Conservation (phyloP, 2,329 filamentous ascomycete genomes). For the Didymella sp. region DNA sequence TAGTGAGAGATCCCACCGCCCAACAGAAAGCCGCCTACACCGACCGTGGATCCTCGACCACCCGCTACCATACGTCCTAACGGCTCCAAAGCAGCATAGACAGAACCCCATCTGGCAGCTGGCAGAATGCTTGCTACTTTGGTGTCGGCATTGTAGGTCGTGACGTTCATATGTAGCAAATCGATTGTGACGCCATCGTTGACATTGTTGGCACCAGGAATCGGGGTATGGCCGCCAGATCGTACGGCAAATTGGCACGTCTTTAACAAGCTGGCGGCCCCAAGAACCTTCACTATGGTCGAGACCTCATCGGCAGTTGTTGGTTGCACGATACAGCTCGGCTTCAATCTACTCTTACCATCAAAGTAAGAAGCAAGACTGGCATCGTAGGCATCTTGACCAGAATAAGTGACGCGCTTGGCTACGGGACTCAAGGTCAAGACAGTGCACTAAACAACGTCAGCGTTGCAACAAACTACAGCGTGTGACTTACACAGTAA, state of each 20-base stretch:
- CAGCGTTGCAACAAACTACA: neutral
- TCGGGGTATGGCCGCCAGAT: constrained; percentile 26
- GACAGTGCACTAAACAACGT: constrained; percentile 17
- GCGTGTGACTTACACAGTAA: constrained; percentile 16
- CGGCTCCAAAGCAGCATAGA: constrained; percentile 31
- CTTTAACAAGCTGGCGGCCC: neutral
- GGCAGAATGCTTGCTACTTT: constrained; percentile 18
- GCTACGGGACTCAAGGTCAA: constrained; percentile 13
- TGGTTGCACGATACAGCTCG: constrained; percentile 31
- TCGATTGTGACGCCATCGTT: constrained; percentile 30
- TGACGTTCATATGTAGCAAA: constrained; percentile 19
- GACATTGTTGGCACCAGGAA: constrained; percentile 24
- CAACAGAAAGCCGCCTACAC: constrained; percentile 38
- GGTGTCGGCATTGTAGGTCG: constrained; percentile 7
- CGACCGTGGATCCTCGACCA: constrained; percentile 34
- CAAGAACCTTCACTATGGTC: constrained; percentile 20
- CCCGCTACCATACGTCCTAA: constrained; percentile 35
- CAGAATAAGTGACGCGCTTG: constrained; percentile 14
- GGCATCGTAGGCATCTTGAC: constrained; percentile 17
- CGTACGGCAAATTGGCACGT: constrained; percentile 24
- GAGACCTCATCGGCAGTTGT: constrained; percentile 23
- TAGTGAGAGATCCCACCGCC: constrained; percentile 31
- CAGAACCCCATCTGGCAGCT: constrained; percentile 26
- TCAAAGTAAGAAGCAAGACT: constrained; percentile 26
- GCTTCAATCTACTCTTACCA: constrained; percentile 21